These are phyloP conservation scores for Excoecaria agallocha DNA, from an alignment of 345 rosid species.

Conservation along the genomic window DNA sequence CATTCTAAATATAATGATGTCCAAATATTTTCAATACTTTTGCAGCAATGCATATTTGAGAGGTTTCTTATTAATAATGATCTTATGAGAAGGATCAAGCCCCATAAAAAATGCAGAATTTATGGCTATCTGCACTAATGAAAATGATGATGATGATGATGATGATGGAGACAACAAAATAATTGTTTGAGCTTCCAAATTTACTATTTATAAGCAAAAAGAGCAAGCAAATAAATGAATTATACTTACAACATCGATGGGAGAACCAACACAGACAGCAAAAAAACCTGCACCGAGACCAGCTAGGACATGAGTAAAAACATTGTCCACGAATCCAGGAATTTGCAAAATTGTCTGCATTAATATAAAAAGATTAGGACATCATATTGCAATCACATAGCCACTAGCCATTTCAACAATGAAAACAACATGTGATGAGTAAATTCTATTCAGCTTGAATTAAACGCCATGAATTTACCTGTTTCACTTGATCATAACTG, in stretches of 20 bases:
- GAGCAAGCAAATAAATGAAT: conserved; percentile 18
- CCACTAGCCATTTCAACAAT: conserved; percentile 6
- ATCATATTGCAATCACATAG: conserved; percentile 13
- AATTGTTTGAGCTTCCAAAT: not conserved
- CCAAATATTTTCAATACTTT: not conserved
- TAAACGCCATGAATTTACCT: conserved; percentile 39
- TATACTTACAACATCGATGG: conserved; percentile 78
- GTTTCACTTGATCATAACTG: conserved; percentile 94
- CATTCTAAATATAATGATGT: not conserved
- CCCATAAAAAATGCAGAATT: not conserved
- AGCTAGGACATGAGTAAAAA: conserved; percentile 76
- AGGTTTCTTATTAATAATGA: not conserved
- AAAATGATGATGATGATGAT: not conserved
- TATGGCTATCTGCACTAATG: not conserved
- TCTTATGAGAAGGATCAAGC: not conserved
- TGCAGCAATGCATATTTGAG: not conserved
- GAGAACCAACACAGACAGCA: conserved; percentile 94
- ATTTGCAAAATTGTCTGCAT: conserved; percentile 94
- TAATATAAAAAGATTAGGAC: conserved; percentile 44
- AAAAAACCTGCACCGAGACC: conserved; percentile 94
- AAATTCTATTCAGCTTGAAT: not conserved
- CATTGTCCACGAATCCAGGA: conserved; percentile 85
- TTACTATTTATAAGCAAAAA: not conserved
- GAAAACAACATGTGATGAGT: not conserved
- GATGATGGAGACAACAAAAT: not conserved